Evolutionary conservation across 176 grass and related monocot species (phyloP).

Genomic region (Aegilops longissima): DNA sequence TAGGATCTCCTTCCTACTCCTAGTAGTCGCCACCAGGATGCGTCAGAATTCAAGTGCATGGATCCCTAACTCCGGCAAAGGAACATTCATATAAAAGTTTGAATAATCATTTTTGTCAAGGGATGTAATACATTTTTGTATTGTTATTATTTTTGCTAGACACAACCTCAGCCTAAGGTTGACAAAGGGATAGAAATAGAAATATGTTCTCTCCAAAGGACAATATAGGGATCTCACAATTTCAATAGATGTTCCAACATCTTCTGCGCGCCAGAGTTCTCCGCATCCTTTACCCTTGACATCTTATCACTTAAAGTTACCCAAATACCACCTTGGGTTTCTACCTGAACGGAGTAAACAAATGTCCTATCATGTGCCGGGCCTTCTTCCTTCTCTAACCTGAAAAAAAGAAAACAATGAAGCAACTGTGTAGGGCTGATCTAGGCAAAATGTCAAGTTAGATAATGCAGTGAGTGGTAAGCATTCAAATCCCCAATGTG

Average conservation of each 20-base stretch:
- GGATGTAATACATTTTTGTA: neutral
- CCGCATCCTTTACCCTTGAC: constrained; percentile 72
- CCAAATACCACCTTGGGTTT: constrained; percentile 27
- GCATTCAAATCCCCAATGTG: neutral
- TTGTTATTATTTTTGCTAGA: neutral
- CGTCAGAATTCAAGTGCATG: neutral
- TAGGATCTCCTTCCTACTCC: neutral
- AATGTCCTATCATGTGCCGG: constrained; percentile 64
- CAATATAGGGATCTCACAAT: constrained; percentile 9
- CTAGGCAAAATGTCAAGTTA: neutral
- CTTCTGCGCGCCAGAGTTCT: constrained; percentile 66
- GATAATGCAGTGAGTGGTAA: neutral
- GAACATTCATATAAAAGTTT: neutral
- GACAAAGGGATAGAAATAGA: neutral
- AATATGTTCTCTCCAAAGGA: neutral
- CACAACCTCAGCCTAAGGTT: neutral
- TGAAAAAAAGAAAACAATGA: constrained; percentile 29
- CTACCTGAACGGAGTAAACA: constrained; percentile 65
- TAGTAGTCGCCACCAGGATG: neutral
- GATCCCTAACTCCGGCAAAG: neutral
- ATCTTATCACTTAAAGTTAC: constrained; percentile 51
- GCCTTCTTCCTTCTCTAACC: constrained; percentile 74
- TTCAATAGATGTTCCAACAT: constrained; percentile 44
- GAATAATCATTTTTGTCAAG: neutral
- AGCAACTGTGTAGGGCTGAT: neutral